Conservation (phyloP, 306 rosid genomes). For the Boehmeria nivea region DNA sequence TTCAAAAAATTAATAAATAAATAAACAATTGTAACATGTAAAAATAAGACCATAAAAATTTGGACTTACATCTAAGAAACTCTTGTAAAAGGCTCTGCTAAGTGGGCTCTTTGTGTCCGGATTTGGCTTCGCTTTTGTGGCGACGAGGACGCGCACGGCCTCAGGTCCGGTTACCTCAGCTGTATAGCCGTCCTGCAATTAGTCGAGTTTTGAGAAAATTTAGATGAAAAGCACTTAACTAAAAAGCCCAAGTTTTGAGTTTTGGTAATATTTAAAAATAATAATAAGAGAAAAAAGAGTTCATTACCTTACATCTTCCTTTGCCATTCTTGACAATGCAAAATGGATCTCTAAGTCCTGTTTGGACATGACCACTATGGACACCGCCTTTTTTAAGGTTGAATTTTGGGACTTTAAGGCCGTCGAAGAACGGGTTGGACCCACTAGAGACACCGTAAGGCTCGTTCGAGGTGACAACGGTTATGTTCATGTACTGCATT, state of each 20-base stretch:
- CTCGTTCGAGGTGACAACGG: conserved; percentile 75
- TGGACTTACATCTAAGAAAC: conserved; percentile 63
- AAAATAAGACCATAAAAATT: not conserved
- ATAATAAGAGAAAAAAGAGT: too few species aligned
- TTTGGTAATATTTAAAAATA: too few species aligned
- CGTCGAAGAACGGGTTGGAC: conserved; percentile 76
- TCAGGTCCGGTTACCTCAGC: conserved; percentile 48
- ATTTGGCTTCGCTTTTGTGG: conserved; percentile 75
- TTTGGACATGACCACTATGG: conserved; percentile 84
- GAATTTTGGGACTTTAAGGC: conserved; percentile 52
- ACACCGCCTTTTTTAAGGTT: conserved; percentile 57
- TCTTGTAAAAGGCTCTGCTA: conserved; percentile 60
- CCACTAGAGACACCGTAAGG: conserved; percentile 81
- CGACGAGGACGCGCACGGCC: conserved; percentile 71
- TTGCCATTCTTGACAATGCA: conserved; percentile 61
- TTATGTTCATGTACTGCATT: conserved; percentile 81
- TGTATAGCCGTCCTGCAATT: conserved; percentile 82
- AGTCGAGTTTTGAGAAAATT: not conserved
- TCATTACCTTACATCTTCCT: conserved; percentile 74
- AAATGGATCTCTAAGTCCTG: conserved; percentile 74
- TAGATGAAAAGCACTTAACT: too few species aligned
- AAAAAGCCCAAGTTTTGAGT: too few species aligned
- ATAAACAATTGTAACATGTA: not conserved
- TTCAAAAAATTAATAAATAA: not conserved
- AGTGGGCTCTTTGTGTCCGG: conserved; percentile 40